A percentile compares a stretch with the other conserved stretches of the same genome.
phyloP scores from a whole-genome alignment of 2,329 filamentous ascomycete genomes.

The Sclerotinia spermophila region DNA sequence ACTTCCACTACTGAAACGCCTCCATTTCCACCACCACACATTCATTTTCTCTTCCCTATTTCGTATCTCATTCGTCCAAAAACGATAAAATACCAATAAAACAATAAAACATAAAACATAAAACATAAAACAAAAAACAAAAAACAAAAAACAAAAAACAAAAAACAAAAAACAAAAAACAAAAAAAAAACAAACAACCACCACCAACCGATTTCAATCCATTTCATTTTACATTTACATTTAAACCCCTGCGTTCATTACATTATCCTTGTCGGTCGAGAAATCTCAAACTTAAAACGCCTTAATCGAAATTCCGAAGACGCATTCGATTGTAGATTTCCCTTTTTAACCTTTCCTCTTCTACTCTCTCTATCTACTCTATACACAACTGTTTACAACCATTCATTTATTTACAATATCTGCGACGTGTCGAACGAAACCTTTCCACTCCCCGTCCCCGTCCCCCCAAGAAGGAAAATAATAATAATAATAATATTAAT shows the following conservation, averaged over 20 bases:
- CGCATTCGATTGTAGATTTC: slow-evolving; percentile 35
- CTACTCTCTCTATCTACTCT: no score
- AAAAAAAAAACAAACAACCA: no score
- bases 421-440: slow-evolving; percentile 19
- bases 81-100: neutral
- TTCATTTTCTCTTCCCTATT: neutral
- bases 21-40: neutral
- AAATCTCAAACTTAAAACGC: neutral
- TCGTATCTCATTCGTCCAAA: slow-evolving; percentile 3
- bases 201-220: neutral
- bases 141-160: no score
- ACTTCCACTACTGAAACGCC: neutral
- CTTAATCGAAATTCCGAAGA: slow-evolving; percentile 22
- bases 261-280: slow-evolving; percentile 14
- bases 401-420: slow-evolving; percentile 13
- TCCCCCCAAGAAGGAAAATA: neutral
- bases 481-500: slow-evolving; percentile 10
- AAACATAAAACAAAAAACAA: no score
- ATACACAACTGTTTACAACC: neutral
- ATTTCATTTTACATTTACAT: no score
- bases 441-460: no score
- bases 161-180: no score
- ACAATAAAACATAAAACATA: no score
- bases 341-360: slow-evolving; percentile 15
- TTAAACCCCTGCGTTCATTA: neutral